Evolutionary conservation across 2,329 filamentous ascomycete species (phyloP).

Genomic region (Colletotrichum tropicicola): DNA sequence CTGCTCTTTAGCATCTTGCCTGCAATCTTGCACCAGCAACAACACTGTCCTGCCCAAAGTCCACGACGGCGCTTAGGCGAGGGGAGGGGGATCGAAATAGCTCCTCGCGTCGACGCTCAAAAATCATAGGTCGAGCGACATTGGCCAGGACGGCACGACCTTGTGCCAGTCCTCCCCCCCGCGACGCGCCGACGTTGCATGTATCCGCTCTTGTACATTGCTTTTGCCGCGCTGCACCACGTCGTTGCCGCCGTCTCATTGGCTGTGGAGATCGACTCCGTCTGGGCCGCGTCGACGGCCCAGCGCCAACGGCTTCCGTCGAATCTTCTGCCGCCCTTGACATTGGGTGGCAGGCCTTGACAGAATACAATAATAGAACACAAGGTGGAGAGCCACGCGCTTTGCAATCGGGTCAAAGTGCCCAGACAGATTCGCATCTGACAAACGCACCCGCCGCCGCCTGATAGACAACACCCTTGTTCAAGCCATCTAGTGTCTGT

Average conservation of each 20-base stretch:
- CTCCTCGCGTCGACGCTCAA: constrained; percentile 8
- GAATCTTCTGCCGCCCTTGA: constrained; percentile 6
- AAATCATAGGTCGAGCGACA: too few relatives aligned
- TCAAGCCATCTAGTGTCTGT: constrained; percentile 8
- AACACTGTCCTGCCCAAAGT: too few relatives aligned
- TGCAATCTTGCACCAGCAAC: too few relatives aligned
- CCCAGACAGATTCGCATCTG: neutral
- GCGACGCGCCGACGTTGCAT: constrained; percentile 28
- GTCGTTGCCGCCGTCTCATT: neutral
- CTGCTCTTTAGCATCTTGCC: too few relatives aligned
- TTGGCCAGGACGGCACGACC: neutral
- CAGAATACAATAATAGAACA: constrained; percentile 23
- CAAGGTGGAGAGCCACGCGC: constrained; percentile 4
- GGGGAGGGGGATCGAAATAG: constrained; percentile 2
- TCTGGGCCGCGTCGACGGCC: constrained; percentile 12
- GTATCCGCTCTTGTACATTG: constrained; percentile 24
- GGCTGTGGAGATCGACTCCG: neutral
- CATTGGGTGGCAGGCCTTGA: constrained; percentile 1
- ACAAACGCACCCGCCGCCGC: too few relatives aligned
- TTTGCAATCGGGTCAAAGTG: neutral
- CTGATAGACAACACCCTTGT: too few relatives aligned
- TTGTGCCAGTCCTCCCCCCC: constrained; percentile 3
- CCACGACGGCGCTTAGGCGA: too few relatives aligned
- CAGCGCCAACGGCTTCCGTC: constrained; percentile 17
- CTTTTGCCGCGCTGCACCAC: constrained; percentile 30